Base-by-base conservation (phyloP, 805 yeast species). In the Sugiyamaella valdiviana region DNA sequence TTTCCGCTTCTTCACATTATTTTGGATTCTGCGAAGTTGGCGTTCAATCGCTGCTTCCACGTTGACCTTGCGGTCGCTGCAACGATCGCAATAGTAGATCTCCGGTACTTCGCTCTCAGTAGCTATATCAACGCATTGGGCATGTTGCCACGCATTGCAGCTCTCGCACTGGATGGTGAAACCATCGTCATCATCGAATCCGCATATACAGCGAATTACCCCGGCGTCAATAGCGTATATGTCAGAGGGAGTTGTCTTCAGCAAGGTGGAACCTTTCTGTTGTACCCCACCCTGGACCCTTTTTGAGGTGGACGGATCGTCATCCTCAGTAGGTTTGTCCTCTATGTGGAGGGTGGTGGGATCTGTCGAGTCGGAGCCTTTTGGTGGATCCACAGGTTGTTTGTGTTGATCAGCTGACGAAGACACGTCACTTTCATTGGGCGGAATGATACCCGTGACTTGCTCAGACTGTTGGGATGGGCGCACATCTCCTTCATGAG, bases 101-200 rank as follows among this genome's bases (percentile, higher is more conserved):
- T 88, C 96, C 0, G 96, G 96, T 0, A 82, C 95, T 44, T 84
- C 82, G 36, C 78, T 83, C 50, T 77, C 79, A 40, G 82, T 77
- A 40, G 72, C 72, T 49, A 85, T 86, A 6, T 83, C 84, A 78
- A 88, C 86, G 66, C 98, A 90, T n/a, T 78, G 73, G 22, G 93
- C 89, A 68, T 90, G 98, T 63, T 90, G 96, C 97, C 97, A 90
- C 53, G 95, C 78, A 64, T 78, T 82, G 65, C 98, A 90, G 29
- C 79, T 75, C 63, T 89, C 96, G 69, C 98, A 90, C 65, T 91
- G 96, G 51, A 90, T 85, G 1, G 97, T 90, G 64, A 86, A 87
- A 0, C 96, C 96, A 64, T 90, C 98, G 65, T 91, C 97, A 53
- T 90, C 95, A 51, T 81, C 86, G 57, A 74, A 81, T 1, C 81